phyloP scores from a whole-genome alignment of 2,329 filamentous ascomycete species.

The Aspergillus fijiensis region DNA sequence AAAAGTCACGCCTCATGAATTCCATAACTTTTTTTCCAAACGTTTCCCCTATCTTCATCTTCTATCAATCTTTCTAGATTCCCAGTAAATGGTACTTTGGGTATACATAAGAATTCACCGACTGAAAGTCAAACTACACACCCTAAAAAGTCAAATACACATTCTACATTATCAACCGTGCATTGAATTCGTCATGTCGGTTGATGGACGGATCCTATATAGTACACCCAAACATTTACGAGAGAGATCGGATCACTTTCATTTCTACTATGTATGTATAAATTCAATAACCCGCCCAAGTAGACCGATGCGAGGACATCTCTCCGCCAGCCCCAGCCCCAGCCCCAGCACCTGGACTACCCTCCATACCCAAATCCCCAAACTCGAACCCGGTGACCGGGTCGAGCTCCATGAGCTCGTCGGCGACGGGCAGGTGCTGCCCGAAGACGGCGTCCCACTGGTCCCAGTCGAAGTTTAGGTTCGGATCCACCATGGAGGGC shows the following conservation, averaged over 20 bases:
- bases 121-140: too few relatives aligned
- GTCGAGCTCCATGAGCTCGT: conserved; percentile 46
- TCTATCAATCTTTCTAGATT: neutral
- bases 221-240: neutral
- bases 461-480: conserved; percentile 50
- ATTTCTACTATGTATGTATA: neutral
- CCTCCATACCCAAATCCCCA: conserved; percentile 24
- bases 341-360: neutral
- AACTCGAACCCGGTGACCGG: conserved; percentile 38
- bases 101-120: neutral
- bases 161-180: too few relatives aligned
- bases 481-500: conserved; percentile 41
- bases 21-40: conserved; percentile 20
- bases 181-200: too few relatives aligned
- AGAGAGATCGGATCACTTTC: neutral
- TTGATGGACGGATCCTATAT: neutral
- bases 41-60: conserved; percentile 15
- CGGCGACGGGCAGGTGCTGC: conserved; percentile 45
- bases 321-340: neutral
- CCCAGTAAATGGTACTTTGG: neutral
- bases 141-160: too few relatives aligned
- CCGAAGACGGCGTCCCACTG: conserved; percentile 52
- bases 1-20: conserved; percentile 41
- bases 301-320: conserved; percentile 7
- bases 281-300: conserved; percentile 20